Evolutionary conservation across 768 basidiomycete genomes (phyloP).

Genomic region (Mycena capillaripes): DNA sequence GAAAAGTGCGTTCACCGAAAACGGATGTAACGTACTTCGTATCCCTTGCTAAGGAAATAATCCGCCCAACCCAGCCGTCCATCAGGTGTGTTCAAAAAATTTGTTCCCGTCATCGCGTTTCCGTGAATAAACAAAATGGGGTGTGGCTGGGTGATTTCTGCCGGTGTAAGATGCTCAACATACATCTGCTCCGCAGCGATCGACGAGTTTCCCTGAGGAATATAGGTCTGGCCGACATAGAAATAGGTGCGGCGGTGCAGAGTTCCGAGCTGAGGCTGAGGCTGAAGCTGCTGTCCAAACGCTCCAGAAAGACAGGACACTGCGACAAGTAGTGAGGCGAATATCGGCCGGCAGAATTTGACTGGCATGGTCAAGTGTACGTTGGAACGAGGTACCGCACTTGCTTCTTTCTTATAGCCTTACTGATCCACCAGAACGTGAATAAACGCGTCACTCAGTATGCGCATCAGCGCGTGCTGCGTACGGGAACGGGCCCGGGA

Average conservation of each 20-base stretch:
- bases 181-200: slow-evolving; percentile 64
- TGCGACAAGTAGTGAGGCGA: neutral
- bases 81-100: slow-evolving; percentile 68
- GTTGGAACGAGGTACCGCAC: no score
- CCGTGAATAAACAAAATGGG: slow-evolving; percentile 66
- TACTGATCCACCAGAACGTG: no score
- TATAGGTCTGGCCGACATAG: slow-evolving; percentile 62
- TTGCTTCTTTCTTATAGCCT: no score
- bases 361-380: no score
- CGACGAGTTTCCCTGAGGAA: slow-evolving; percentile 48
- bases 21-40: no score
- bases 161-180: slow-evolving; percentile 64
- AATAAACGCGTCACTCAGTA: no score
- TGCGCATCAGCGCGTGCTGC: no score
- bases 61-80: slow-evolving; percentile 71
- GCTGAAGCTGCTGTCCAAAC: neutral
- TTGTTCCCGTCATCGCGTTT: slow-evolving; percentile 66
- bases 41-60: slow-evolving; percentile 64
- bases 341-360: no score
- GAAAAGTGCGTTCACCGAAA: no score
- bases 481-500: no score
- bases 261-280: slow-evolving; percentile 47
- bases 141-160: slow-evolving; percentile 50
- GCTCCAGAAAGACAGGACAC: neutral
- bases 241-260: slow-evolving; percentile 63